These are phyloP conservation scores for Tubosaeta sp. DNA, from an alignment of 768 basidiomycete genomes.

Conservation along the genomic window DNA sequence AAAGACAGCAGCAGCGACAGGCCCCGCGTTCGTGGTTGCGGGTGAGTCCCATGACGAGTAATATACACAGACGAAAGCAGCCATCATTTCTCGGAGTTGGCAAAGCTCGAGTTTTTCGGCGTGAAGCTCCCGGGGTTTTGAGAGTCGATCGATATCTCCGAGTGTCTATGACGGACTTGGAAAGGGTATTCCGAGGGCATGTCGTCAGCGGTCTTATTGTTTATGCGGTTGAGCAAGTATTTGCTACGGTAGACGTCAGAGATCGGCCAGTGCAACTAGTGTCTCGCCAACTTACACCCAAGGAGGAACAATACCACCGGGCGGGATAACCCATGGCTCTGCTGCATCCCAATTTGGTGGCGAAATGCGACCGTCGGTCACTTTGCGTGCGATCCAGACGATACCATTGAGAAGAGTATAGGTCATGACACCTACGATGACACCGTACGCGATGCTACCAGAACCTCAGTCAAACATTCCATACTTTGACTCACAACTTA, in stretches of 20 bases:
- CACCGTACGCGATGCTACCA: slow-evolving; percentile 79
- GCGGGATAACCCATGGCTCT: slow-evolving; percentile 70
- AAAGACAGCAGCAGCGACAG: slow-evolving; percentile 21
- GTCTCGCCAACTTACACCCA: slow-evolving; percentile 55
- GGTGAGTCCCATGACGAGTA: slow-evolving; percentile 7
- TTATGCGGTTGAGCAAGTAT: slow-evolving; percentile 20
- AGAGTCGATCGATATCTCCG: slow-evolving; percentile 31
- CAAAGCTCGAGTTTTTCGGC: slow-evolving; percentile 24
- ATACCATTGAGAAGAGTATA: slow-evolving; percentile 73
- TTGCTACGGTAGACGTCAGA: slow-evolving; percentile 18
- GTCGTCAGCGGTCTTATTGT: not conserved
- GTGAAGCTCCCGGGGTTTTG: slow-evolving; percentile 24
- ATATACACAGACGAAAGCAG: not conserved
- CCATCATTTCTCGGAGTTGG: slow-evolving; percentile 25
- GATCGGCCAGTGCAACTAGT: not conserved
- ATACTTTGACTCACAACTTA: slow-evolving; percentile 29
- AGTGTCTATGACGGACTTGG: slow-evolving; percentile 29
- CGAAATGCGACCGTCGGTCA: slow-evolving; percentile 53
- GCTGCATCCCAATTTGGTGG: slow-evolving; percentile 62
- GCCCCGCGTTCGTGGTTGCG: slow-evolving; percentile 13
- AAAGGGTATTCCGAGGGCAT: slow-evolving; percentile 27
- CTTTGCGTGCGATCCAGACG: slow-evolving; percentile 52
- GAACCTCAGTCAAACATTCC: not conserved
- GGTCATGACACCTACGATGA: slow-evolving; percentile 72
- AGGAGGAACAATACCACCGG: slow-evolving; percentile 60